These are phyloP conservation scores for Dillenia suffruticosa DNA, from an alignment of 164 flowering plant genomes.

Conservation along the genomic window DNA sequence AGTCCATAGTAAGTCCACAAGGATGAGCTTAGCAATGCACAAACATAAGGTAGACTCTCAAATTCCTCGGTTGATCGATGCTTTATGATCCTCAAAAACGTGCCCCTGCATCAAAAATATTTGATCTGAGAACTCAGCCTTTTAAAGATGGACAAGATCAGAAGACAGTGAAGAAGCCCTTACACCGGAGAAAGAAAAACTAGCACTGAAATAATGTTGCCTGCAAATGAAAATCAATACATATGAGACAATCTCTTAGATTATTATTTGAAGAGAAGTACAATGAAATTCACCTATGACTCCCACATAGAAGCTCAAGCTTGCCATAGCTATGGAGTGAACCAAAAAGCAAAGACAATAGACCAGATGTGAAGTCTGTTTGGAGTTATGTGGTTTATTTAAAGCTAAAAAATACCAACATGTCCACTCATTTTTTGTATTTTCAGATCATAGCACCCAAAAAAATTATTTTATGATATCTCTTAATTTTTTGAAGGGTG, in stretches of 20 bases:
- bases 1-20: conserved; percentile 58
- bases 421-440: no score
- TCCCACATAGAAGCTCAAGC: conserved; percentile 27
- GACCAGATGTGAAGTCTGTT: no score
- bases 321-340: conserved; percentile 4
- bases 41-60: conserved; percentile 54
- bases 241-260: background rate
- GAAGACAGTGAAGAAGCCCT: background rate
- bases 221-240: conserved; percentile 25
- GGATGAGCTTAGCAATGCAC: conserved; percentile 34
- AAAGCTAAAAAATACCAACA: no score
- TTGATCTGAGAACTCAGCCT: background rate
- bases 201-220: conserved; percentile 47
- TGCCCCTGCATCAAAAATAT: conserved; percentile 20
- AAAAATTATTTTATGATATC: background rate
- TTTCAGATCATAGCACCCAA: no score
- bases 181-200: conserved; percentile 61
- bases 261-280: background rate
- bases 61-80: conserved; percentile 46
- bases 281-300: conserved; percentile 19
- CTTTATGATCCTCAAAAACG: conserved; percentile 44
- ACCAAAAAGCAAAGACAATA: no score
- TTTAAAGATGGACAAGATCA: no score
- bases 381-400: no score
- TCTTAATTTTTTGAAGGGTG: no score